Evolutionary conservation across 2,329 filamentous ascomycete species (phyloP), one percentile per base, ranked within the genome.

Genomic region (Penicillium brasilianum): DNA sequence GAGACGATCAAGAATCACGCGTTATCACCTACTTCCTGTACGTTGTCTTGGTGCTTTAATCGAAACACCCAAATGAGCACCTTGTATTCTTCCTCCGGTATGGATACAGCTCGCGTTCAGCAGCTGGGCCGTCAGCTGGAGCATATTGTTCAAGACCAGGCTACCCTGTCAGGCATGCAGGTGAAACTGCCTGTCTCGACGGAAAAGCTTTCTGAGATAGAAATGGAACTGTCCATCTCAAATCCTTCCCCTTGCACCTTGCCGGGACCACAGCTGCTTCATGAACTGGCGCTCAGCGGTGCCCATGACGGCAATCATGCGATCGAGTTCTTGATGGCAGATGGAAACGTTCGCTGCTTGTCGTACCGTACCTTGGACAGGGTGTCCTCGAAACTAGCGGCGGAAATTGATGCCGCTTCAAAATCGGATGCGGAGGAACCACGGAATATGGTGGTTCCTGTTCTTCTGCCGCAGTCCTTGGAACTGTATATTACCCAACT

Each of bases 401-500:
- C 74, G 13, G 80, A 78, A 22, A 84, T 90, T 48, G 34, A 55
- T 30, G 56, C 53, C 28, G 67, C 61, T 74, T 75, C 60, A 69
- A 73, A 48, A 59, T 69, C 52, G 41, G 66, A 54, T 30, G 46
- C 55, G 25, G 44, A 51, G 32, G 56, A 58, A 11, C 10, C 48
- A 20, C 63, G 55, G 34, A 62, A 60, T 22, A 57, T 60, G 20
- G 80, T 96, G 37, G 83, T 97, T 39, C 93, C 93, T 0, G 79
- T 97, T 2, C 83, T 96, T 20, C 77, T 96, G 16, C 88, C 90
- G 2, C 93, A 97, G 77, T 90, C 86, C 14, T 87, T 89, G 10
- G 84, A 88, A 50, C 82, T 97, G 25, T 97, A 97, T 75, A 83
- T 95, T 59, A 83, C 91, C 1, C 85, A 91, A 63, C 76, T 97